phyloP scores from a whole-genome alignment of 257 asterid genomes.

The Solanum tarijense region DNA sequence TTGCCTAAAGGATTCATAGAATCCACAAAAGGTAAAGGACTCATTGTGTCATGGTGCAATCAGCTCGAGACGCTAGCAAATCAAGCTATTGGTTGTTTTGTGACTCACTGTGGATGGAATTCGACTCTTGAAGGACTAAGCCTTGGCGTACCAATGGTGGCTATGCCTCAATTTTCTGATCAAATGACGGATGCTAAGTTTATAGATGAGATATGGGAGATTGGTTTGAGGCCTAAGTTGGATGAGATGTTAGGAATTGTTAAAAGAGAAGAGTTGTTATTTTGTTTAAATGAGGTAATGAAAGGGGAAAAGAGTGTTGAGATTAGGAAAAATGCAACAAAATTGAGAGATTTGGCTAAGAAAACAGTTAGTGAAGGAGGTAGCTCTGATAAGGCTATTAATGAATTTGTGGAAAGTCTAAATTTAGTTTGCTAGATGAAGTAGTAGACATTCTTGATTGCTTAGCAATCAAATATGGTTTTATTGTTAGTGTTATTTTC shows the following conservation, averaged over 20 bases:
- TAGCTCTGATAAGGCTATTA: constrained; percentile 35
- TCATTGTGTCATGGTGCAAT: constrained; percentile 64
- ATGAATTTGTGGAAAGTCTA: constrained; percentile 31
- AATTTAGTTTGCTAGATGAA: background rate
- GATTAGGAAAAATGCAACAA: constrained; percentile 34
- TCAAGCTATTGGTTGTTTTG: constrained; percentile 47
- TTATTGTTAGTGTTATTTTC: background rate
- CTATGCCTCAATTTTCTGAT: constrained; percentile 58
- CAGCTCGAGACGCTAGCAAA: constrained; percentile 51
- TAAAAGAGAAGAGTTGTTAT: constrained; percentile 30
- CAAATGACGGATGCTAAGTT: constrained; percentile 61
- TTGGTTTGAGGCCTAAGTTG: constrained; percentile 46
- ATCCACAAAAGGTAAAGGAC: constrained; percentile 20
- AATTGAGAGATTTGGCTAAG: constrained; percentile 42
- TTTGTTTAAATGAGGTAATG: constrained; percentile 41
- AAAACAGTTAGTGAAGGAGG: constrained; percentile 43
- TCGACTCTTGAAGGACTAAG: constrained; percentile 50
- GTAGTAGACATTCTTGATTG: background rate
- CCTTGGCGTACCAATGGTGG: constrained; percentile 61
- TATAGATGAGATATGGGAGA: constrained; percentile 49
- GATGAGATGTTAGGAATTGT: constrained; percentile 43
- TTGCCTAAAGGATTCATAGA: constrained; percentile 27
- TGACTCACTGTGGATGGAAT: constrained; percentile 70
- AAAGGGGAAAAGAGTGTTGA: constrained; percentile 31
- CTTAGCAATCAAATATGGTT: no score